Evolutionary conservation across 2,329 filamentous ascomycete genomes (phyloP).

Genomic region (Colletotrichum endophyticum): DNA sequence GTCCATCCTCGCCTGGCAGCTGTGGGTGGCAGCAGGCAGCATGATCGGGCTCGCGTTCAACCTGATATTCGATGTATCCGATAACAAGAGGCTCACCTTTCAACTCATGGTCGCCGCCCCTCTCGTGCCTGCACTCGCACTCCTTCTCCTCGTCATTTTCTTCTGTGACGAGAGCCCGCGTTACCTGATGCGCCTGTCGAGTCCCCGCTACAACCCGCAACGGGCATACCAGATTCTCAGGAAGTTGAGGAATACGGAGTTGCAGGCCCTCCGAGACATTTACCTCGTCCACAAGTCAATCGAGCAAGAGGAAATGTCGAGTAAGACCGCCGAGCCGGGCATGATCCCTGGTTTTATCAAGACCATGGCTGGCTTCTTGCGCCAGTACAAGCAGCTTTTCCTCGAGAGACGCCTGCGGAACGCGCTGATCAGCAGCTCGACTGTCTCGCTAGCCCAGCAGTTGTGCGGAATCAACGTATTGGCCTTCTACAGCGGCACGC

Average conservation of each 20-base stretch:
- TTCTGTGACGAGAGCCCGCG: conserved; percentile 46
- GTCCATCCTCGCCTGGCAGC: conserved; percentile 51
- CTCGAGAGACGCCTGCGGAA: conserved; percentile 32
- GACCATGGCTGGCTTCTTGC: conserved; percentile 30
- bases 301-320: conserved; percentile 26
- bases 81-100: conserved; percentile 16
- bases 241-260: conserved; percentile 42
- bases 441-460: conserved; percentile 35
- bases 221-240: conserved; percentile 37
- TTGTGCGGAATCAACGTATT: conserved; percentile 43
- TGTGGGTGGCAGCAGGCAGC: conserved; percentile 45
- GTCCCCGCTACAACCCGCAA: conserved; percentile 36
- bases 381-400: conserved; percentile 32
- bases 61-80: conserved; percentile 35
- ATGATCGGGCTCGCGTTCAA: conserved; percentile 40
- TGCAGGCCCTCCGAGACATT: conserved; percentile 45
- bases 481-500: conserved; percentile 46
- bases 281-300: conserved; percentile 41
- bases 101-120: conserved; percentile 40
- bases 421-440: conserved; percentile 33
- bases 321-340: neutral
- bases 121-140: conserved; percentile 35
- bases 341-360: neutral
- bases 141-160: conserved; percentile 33
- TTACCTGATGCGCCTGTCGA: conserved; percentile 40